Evolutionary conservation across 2,329 filamentous ascomycete genomes (phyloP).

Genomic region (Drechslera avenae): DNA sequence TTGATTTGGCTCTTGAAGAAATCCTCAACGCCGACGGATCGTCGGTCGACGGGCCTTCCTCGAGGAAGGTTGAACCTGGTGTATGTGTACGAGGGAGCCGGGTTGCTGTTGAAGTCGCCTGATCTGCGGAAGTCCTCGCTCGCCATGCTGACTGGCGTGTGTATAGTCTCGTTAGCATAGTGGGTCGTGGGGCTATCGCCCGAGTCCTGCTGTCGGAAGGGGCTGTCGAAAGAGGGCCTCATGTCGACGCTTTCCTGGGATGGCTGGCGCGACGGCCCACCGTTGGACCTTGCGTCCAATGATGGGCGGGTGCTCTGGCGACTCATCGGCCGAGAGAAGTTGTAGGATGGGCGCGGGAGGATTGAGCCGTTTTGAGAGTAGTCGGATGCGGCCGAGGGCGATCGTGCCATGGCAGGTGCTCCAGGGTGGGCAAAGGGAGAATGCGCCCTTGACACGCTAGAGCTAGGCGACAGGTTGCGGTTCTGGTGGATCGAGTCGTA

Average conservation of each 20-base stretch:
- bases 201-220: constrained; percentile 48
- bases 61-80: constrained; percentile 83
- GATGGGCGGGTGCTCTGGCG: constrained; percentile 64
- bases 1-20: constrained; percentile 59
- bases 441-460: constrained; percentile 62
- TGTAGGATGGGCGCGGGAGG: constrained; percentile 77
- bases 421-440: constrained; percentile 69
- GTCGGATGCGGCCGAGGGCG: constrained; percentile 84
- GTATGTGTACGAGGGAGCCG: constrained; percentile 79
- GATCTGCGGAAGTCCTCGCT: constrained; percentile 70
- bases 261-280: constrained; percentile 42
- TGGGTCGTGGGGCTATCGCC: constrained; percentile 60
- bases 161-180: constrained; percentile 66
- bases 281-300: constrained; percentile 45
- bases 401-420: constrained; percentile 66
- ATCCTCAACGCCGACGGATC: constrained; percentile 45
- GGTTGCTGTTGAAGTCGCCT: constrained; percentile 55
- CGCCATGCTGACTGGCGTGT: constrained; percentile 74
- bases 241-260: constrained; percentile 45
- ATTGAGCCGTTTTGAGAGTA: constrained; percentile 65
- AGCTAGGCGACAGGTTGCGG: constrained; percentile 80
- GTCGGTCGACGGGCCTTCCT: constrained; percentile 76
- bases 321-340: constrained; percentile 92
- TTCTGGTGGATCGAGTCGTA: constrained; percentile 66
- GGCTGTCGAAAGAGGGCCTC: constrained; percentile 48